Evolutionary conservation across 2,329 filamentous ascomycete genomes (phyloP), one percentile per base, ranked within the genome.

Genomic region (Colletotrichum liaoningense): DNA sequence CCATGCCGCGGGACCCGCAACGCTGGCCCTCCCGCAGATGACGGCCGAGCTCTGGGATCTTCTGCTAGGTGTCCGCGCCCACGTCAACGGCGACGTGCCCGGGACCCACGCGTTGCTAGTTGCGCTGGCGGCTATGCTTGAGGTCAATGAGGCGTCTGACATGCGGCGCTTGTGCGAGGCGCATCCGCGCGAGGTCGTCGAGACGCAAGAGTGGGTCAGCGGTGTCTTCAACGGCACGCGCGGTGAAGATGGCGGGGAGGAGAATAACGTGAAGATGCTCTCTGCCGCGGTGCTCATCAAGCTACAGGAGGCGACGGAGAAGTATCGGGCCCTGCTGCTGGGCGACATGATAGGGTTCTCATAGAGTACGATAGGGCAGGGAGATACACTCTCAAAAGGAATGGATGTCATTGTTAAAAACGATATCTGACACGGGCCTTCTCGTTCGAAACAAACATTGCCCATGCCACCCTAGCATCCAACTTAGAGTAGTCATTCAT

Each of bases 131-230:
- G 93, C 94, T 7, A 81, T 98, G 65, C 83, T 99, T 16, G 95
- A 98, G 78, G 88, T 97, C 49, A 97, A 97, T 73, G 91, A 89
- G 42, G 65, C 60, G n/a, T 68, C 59, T 16, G 73, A 66, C 16
- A 90, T 93, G 84, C 86, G 91, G 77, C 87, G 91, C 1, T 81
- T 99, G 3, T 96, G 94, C 62, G 90, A 92, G 72, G 90, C 92
- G 70, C 90, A 95, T 77, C 92, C 93, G 0, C 90, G 91, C 69
- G 92, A 96, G 81, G 85, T 98, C 26, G 88, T 97, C 64, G 96
- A 98, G 87, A 93, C 94, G 73, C 90, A 94, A 78, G 93, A 95
- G 79, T 99, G 97, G 97, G 93, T 94, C 1, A 88, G 91, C 56
- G 87, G 87, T 67, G 89, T 98, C 1, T 97, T 98, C 82, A 90